These are phyloP conservation scores for Lactarius akahatsu DNA, from an alignment of 768 basidiomycete genomes.

Conservation along the genomic window DNA sequence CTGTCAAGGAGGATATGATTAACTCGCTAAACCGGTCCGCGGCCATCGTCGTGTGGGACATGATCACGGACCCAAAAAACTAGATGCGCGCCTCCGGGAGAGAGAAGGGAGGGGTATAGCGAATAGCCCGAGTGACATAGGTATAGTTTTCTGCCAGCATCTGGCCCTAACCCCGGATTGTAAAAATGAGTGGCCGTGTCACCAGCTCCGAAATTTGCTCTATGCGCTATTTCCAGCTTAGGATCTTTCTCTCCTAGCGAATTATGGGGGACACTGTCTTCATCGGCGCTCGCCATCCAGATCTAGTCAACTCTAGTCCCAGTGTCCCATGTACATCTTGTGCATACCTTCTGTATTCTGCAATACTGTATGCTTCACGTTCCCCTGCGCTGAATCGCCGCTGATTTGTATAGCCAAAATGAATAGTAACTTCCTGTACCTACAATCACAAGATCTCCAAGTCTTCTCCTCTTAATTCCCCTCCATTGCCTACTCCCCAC, in stretches of 20 bases:
- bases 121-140: not conserved
- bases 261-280: not conserved
- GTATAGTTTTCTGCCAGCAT: not conserved
- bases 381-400: not conserved
- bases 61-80: conserved; percentile 15
- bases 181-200: not conserved
- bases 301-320: not conserved
- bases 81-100: conserved; percentile 12
- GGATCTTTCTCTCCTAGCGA: not conserved
- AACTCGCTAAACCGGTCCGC: conserved; percentile 11
- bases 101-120: not conserved
- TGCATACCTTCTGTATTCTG: not conserved
- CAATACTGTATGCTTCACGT: not conserved
- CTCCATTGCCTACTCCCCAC: too few relatives aligned
- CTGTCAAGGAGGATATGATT: conserved; percentile 15
- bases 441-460: too few relatives aligned
- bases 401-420: too few relatives aligned
- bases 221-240: not conserved
- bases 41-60: conserved; percentile 24
- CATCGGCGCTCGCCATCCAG: not conserved
- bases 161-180: not conserved
- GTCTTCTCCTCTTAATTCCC: too few relatives aligned
- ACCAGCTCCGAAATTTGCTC: not conserved
- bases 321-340: too few relatives aligned
- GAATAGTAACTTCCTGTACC: too few relatives aligned